Evolutionary conservation across 2,329 filamentous ascomycete species (phyloP).

Genomic region (Xylariomycetidae sp.): DNA sequence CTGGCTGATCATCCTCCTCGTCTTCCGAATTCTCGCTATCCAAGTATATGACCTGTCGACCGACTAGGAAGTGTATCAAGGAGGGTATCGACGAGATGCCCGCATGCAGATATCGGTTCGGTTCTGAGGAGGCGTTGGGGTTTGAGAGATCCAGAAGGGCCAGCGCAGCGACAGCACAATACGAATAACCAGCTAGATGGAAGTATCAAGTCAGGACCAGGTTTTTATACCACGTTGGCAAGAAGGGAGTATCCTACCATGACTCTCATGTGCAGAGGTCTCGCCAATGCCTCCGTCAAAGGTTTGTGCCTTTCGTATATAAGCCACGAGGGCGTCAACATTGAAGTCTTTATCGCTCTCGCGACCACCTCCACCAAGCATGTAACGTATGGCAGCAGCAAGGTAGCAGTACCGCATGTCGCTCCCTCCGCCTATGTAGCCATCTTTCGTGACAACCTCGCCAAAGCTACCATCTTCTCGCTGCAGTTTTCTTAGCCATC

Average conservation of each 20-base stretch:
- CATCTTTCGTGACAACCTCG: slow-evolving; percentile 62
- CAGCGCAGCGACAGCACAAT: slow-evolving; percentile 77
- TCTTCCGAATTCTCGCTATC: slow-evolving; percentile 37
- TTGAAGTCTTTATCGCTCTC: slow-evolving; percentile 80
- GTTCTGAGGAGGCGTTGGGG: slow-evolving; percentile 19
- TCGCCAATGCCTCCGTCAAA: slow-evolving; percentile 85
- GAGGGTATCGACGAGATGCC: slow-evolving; percentile 34
- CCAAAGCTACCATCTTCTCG: slow-evolving; percentile 86
- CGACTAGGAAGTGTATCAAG: slow-evolving; percentile 52
- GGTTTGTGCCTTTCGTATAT: slow-evolving; percentile 67
- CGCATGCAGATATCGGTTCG: slow-evolving; percentile 30
- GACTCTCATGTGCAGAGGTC: slow-evolving; percentile 73
- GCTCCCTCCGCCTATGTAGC: slow-evolving; percentile 65
- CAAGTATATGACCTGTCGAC: slow-evolving; percentile 57
- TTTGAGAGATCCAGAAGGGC: slow-evolving; percentile 65
- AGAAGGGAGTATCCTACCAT: slow-evolving; percentile 51
- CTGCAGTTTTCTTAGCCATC: slow-evolving; percentile 74
- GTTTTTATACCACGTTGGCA: not conserved
- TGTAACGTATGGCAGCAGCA: slow-evolving; percentile 76
- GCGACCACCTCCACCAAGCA: slow-evolving; percentile 63
- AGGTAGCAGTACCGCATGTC: slow-evolving; percentile 89
- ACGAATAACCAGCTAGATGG: slow-evolving; percentile 78
- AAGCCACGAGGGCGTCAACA: slow-evolving; percentile 61
- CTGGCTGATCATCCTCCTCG: slow-evolving; percentile 37
- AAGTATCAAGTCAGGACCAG: slow-evolving; percentile 1